Base-by-base conservation (phyloP, 805 yeast species). In the Hanseniaspora guilliermondii region DNA sequence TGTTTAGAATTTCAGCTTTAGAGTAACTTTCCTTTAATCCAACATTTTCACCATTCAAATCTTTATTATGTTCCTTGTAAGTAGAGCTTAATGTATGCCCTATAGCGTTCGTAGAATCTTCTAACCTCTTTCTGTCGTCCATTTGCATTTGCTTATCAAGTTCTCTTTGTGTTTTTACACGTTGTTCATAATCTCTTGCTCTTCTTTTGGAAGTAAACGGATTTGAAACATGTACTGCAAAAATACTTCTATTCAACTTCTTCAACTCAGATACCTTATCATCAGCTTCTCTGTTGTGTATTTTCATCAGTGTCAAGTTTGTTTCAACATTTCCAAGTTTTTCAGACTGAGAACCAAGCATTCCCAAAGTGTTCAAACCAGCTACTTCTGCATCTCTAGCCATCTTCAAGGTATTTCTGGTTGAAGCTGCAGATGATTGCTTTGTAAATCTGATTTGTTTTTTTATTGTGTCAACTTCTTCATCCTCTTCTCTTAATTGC, bases 261-360 rank as follows among this genome's bases (percentile, higher is more conserved):
- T 81, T 78, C 61, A 91, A 75, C 62, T 89, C 89, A 52, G 76
- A 76, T 36, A 91, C 91, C 66, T 86, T 85, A 41, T 81, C 86
- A 58, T 84, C 88, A 5, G 95, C 95, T 53, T 85, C 77, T 60
- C 80, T 73, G 56, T 86, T 85, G 65, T 88, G 96, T 3, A 87
- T 82, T 56, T 82, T 84, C 52, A 94, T 87, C 53, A 85, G 70
- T 53, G 85, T 78, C 60, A 91, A 71, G 59, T 82, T 82, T 59
- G 79, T 78, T 65, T 93, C 96, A 21, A 89, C 81, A 62, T 79
- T 80, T 66, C 83, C 85, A 58, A 93, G 72, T 48, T 87, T 75
- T 65, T 88, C 96, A 56, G 93, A 81, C 68, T 93, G 97, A n/a
- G 89, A 78, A 25, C 98, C 98, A 48, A 93, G 75, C 79, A 87